Percentiles rank a stretch among this genome's conserved stretches.
phyloP scores from a whole-genome alignment of 129 eudicot genomes.

The Flaveria sonorensis region DNA sequence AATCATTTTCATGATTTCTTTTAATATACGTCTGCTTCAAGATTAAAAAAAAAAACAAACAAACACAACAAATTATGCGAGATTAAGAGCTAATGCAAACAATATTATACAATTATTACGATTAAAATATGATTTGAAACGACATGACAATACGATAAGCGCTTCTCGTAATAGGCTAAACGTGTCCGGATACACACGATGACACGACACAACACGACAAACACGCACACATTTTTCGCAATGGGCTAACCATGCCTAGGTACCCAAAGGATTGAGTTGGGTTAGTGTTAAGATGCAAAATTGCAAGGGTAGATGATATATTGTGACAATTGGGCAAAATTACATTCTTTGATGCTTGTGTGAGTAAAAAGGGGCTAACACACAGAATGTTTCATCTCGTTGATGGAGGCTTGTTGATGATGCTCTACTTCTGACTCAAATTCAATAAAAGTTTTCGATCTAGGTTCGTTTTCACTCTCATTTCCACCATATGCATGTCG shows the following conservation, averaged over 20 bases:
- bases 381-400: slow-evolving; percentile 26
- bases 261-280: background rate
- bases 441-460: slow-evolving; percentile 17
- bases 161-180: no score
- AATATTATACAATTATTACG: no score
- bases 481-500: slow-evolving; percentile 12
- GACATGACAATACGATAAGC: no score
- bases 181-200: no score
- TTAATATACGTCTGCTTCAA: no score
- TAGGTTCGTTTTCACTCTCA: slow-evolving; percentile 32
- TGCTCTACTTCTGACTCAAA: slow-evolving; percentile 13
- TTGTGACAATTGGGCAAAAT: slow-evolving; percentile 13
- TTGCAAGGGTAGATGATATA: background rate
- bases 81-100: no score
- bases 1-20: no score
- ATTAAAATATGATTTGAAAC: no score
- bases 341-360: slow-evolving; percentile 1
- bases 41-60: no score
- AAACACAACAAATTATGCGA: no score
- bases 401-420: slow-evolving; percentile 21
- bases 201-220: background rate
- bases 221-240: background rate
- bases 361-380: slow-evolving; percentile 24
- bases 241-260: background rate
- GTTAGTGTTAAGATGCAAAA: slow-evolving; percentile 25